Base-by-base conservation (phyloP, 257 asterid species). In the Ophiorrhiza pumila region DNA sequence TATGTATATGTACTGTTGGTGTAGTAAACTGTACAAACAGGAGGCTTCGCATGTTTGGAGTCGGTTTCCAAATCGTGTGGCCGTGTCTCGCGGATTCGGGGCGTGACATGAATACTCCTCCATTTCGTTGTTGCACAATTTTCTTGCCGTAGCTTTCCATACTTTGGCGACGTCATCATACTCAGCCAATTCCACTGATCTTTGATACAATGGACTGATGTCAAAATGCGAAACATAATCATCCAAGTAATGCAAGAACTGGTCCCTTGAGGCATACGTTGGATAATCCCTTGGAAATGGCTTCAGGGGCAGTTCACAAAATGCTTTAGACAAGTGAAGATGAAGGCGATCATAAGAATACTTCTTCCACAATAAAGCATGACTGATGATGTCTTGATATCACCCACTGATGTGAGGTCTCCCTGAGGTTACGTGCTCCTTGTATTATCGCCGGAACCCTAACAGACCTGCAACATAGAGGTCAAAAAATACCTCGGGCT, bases 341-440 rank as follows among this genome's bases (percentile, higher is more conserved):
- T 84, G 95, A 60, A 91, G 86, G 32, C 96, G 83, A 17, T 91
- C 93, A 74, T 91, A 89, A 2, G 90, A 67, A 69, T 86, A 84
- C n/a, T n/a, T n/a, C n/a, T n/a, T n/a, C n/a, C n/a, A n/a, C n/a
- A n/a, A n/a, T n/a, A n/a, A n/a, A n/a, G n/a, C n/a, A n/a, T n/a
- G n/a, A n/a, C n/a, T n/a, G n/a, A n/a, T n/a, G n/a, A n/a, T n/a
- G n/a, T n/a, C n/a, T n/a, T n/a, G n/a, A n/a, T n/a, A n/a, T n/a
- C n/a, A n/a, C n/a, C n/a, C n/a, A n/a, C n/a, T n/a, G n/a, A n/a
- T n/a, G n/a, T n/a, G n/a, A n/a, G n/a, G n/a, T n/a, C n/a, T n/a
- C n/a, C n/a, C n/a, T n/a, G n/a, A n/a, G n/a, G n/a, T n/a, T n/a
- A n/a, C n/a, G n/a, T n/a, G n/a, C n/a, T n/a, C n/a, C n/a, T n/a